A percentile compares a stretch with the other conserved stretches of the same genome.
Conservation (phyloP, 352 stramenopile genomes). For the Plasmopara muralis region DNA sequence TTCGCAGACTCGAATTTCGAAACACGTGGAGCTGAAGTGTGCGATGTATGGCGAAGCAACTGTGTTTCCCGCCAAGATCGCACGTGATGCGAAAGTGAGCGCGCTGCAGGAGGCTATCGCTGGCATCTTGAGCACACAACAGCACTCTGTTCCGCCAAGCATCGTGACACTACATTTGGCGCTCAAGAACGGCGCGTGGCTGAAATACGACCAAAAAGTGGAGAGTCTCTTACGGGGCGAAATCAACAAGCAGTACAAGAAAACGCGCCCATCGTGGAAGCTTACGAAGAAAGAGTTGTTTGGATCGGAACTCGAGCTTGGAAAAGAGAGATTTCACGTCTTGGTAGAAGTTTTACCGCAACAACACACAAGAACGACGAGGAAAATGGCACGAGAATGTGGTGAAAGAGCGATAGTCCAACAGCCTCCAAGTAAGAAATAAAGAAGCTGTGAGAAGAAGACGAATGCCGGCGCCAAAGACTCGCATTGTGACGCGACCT, state of each 20-base stretch:
- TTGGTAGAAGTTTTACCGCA: not conserved
- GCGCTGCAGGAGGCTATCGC: not conserved
- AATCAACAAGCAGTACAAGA: not conserved
- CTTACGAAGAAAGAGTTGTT: not conserved
- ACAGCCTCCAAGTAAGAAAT: not conserved
- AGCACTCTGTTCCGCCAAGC: not conserved
- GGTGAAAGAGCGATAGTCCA: not conserved
- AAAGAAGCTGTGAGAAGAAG: not conserved
- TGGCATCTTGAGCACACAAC: not conserved
- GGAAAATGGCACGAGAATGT: not conserved
- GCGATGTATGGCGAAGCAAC: not conserved
- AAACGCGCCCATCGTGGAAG: not conserved
- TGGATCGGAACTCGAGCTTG: not conserved
- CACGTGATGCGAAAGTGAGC: not conserved
- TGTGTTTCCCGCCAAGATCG: not conserved
- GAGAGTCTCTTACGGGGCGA: not conserved
- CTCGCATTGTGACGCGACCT: constrained; percentile 6
- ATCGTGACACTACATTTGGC: not conserved
- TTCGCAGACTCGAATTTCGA: too few relatives aligned
- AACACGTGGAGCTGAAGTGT: not conserved
- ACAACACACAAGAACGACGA: not conserved
- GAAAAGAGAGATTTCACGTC: not conserved
- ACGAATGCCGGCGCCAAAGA: constrained; percentile 4
- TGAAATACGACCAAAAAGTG: not conserved
- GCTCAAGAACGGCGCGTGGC: not conserved